Conservation (phyloP, 2,329 filamentous ascomycete genomes). For the Aspergillus uvarum region DNA sequence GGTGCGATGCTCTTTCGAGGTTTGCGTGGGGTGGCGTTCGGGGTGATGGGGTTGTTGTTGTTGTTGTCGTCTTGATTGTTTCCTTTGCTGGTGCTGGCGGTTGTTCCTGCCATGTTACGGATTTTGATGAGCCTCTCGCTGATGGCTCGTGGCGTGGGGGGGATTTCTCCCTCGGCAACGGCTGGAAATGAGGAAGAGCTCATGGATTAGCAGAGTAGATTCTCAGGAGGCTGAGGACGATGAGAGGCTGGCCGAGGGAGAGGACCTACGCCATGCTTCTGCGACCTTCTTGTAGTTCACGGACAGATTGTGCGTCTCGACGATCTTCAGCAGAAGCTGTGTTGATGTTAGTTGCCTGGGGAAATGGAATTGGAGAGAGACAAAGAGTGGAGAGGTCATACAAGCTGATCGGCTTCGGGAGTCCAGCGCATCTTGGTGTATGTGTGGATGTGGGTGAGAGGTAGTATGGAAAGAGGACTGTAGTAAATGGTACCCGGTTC, state of each 20-base stretch:
- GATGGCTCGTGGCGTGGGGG: constrained; percentile 43
- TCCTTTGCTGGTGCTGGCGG: constrained; percentile 20
- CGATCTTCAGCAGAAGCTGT: constrained; percentile 43
- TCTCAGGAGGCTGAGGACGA: no score
- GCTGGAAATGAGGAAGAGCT: constrained; percentile 10
- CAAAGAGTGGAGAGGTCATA: constrained; percentile 15
- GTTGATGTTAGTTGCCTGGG: background rate
- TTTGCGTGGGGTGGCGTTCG: constrained; percentile 16
- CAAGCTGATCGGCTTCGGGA: constrained; percentile 38
- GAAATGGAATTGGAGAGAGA: background rate
- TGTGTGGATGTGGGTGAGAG: background rate
- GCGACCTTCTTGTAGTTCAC: constrained; percentile 38
- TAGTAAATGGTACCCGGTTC: background rate
- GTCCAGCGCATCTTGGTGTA: constrained; percentile 37
- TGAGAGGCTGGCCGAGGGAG: no score
- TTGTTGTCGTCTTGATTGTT: background rate
- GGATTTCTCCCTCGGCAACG: constrained; percentile 15
- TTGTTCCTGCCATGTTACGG: constrained; percentile 23
- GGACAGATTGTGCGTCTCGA: constrained; percentile 39
- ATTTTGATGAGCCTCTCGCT: constrained; percentile 41
- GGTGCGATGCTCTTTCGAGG: constrained; percentile 6
- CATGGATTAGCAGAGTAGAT: background rate
- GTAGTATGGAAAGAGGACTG: background rate
- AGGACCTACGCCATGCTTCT: constrained; percentile 41
- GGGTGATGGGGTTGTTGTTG: constrained; percentile 1